Evolutionary conservation across 805 yeast species (phyloP).

Genomic region (Barnettozyma pratensis): DNA sequence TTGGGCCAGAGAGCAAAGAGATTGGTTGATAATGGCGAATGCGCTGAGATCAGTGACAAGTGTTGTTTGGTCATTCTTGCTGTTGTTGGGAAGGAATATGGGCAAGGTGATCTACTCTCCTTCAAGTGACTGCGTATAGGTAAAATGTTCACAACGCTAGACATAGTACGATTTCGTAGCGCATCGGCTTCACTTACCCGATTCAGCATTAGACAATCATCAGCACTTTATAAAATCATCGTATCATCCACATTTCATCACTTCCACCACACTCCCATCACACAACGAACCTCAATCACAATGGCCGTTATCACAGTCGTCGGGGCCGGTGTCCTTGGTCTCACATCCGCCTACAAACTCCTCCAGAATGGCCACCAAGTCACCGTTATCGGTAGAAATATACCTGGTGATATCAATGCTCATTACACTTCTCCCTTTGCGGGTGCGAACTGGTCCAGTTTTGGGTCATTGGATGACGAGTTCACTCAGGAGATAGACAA

Average conservation of each 20-base stretch:
- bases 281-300: neutral
- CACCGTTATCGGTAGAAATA: constrained; percentile 37
- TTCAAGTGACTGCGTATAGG: neutral
- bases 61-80: constrained; percentile 11
- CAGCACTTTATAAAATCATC: no score
- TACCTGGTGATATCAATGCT: constrained; percentile 54
- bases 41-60: constrained; percentile 7
- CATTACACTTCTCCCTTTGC: constrained; percentile 64
- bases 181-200: no score
- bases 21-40: constrained; percentile 4
- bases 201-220: no score
- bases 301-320: constrained; percentile 2
- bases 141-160: no score
- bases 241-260: no score
- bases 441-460: constrained; percentile 68
- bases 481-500: constrained; percentile 39
- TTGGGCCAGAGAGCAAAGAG: constrained; percentile 8
- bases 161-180: no score
- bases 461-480: constrained; percentile 39
- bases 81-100: constrained; percentile 12
- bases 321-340: constrained; percentile 50
- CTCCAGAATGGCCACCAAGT: constrained; percentile 37
- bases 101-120: constrained; percentile 17
- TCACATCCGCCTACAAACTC: constrained; percentile 44
- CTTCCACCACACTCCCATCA: neutral